Percentiles rank a stretch among this genome's conserved stretches.
Evolutionary conservation across 2,329 filamentous ascomycete species (phyloP).

Genomic region (Trichoderma arundinaceum): DNA sequence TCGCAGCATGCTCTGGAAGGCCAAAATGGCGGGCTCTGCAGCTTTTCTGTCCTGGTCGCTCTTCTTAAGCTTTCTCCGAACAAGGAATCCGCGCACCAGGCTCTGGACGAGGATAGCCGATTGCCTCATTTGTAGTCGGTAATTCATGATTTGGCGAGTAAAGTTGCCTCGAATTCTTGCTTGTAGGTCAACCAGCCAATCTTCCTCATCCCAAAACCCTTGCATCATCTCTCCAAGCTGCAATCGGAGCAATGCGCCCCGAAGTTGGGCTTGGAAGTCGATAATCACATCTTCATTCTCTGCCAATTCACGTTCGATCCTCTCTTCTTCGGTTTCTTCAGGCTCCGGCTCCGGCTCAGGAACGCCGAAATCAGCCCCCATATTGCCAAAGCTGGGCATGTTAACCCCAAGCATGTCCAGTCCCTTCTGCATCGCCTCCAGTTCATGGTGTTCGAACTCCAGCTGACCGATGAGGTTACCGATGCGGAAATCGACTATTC

Average conservation of each 20-base stretch:
- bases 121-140: conserved; percentile 79
- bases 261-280: conserved; percentile 85
- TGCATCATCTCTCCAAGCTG: conserved; percentile 85
- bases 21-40: conserved; percentile 73
- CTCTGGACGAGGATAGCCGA: conserved; percentile 85
- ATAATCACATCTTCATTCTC: conserved; percentile 75
- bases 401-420: conserved; percentile 92
- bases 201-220: conserved; percentile 83
- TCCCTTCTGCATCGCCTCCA: conserved; percentile 96
- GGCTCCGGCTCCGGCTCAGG: conserved; percentile 67
- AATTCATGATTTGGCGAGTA: conserved; percentile 79
- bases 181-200: conserved; percentile 79
- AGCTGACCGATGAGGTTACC: conserved; percentile 95
- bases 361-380: conserved; percentile 93
- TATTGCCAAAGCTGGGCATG: conserved; percentile 98
- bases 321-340: conserved; percentile 88
- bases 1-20: conserved; percentile 81
- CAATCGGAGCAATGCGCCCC: conserved; percentile 79
- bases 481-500: conserved; percentile 93
- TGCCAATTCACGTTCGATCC: conserved; percentile 78
- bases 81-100: conserved; percentile 74
- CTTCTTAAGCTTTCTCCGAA: conserved; percentile 66
- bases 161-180: conserved; percentile 87
- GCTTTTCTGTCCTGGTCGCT: conserved; percentile 72
- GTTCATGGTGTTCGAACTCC: conserved; percentile 95